Evolutionary conservation across 169 alveolate genomes (phyloP), one percentile per base, ranked within the genome.

Genomic region (Eimeria acervulina): DNA sequence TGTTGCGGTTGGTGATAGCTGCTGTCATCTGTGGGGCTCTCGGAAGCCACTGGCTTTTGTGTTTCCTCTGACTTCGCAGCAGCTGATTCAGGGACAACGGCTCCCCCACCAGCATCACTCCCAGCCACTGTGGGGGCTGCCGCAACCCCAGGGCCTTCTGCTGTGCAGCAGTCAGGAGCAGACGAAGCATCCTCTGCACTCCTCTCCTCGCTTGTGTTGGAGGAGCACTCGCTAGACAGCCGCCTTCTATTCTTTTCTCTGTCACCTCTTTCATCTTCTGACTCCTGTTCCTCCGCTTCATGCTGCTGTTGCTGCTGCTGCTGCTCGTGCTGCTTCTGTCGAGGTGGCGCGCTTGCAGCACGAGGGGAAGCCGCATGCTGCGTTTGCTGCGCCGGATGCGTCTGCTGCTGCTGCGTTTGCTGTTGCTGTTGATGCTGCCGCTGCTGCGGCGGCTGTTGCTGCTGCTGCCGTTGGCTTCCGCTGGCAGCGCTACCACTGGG

Each of bases 391-490:
- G 38, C 51, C 68, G 42, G 94, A 17, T 66, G 68, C 83, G 6
- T 72, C 4, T 13, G n/a, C 44, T 31, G 42, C n/a, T 66, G 85
- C 44, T 88, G 70, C 21, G 3, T 63, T 40, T 63, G 83, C 31
- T 88, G 85, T 31, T 88, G 51, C 26, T 31, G 63, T 38, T 59
- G 93, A 6, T 85, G 93, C 42, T 85, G 81, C 33, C 36, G 78
- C 59, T 59, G 93, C 23, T 85, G 93, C 19, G 59, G 81, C 31
- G 33, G 78, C 44, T 66, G 85, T 55, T 88, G 84, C 19, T 88
- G 83, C 61, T 63, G 85, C 84, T 63, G 94, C 70, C 40, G 85
- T 51, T 31, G 83, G 47, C 74, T 33, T 17, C 52, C 59, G 40
- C 42, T 28, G 8, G 70, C 19, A 28, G 23, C 74, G 66, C 84